These are phyloP conservation scores for Trypanosoma avium DNA, from an alignment of 208 protist genomes.

Conservation along the genomic window DNA sequence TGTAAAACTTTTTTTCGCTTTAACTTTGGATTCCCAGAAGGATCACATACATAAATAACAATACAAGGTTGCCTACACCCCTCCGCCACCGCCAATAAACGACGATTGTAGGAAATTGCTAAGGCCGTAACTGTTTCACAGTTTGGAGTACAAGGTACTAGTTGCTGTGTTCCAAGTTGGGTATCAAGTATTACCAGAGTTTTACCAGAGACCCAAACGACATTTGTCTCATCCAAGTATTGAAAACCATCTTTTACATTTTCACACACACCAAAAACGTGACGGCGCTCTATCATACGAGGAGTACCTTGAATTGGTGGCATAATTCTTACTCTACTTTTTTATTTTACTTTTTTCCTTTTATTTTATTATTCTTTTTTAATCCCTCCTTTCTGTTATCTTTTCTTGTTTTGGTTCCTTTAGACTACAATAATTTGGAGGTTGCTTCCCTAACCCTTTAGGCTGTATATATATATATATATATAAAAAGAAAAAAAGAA, in stretches of 20 bases:
- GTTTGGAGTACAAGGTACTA: slow-evolving; percentile 83
- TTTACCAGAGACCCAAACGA: slow-evolving; percentile 91
- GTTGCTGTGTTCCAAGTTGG: slow-evolving; percentile 89
- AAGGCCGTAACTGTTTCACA: slow-evolving; percentile 91
- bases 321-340: slow-evolving; percentile 21
- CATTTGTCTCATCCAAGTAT: slow-evolving; percentile 93
- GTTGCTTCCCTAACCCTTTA: too few species aligned
- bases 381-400: too few species aligned
- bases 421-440: background rate
- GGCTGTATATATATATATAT: background rate
- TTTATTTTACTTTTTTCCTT: slow-evolving; percentile 14
- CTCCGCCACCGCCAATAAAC: slow-evolving; percentile 94
- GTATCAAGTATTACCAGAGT: slow-evolving; percentile 93
- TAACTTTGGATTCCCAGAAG: slow-evolving; percentile 68
- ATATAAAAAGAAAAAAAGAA: slow-evolving; percentile 15
- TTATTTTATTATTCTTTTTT: too few species aligned
- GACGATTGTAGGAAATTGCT: slow-evolving; percentile 88
- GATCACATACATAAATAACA: slow-evolving; percentile 92
- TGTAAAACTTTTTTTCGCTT: slow-evolving; percentile 85
- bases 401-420: background rate
- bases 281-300: slow-evolving; percentile 83
- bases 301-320: slow-evolving; percentile 1
- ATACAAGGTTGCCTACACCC: slow-evolving; percentile 75
- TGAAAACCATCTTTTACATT: slow-evolving; percentile 92
- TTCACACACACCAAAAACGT: slow-evolving; percentile 93